Percentiles rank a stretch among this genome's conserved stretches.
These are phyloP conservation scores for Cavenderia fasciculata DNA, from an alignment of 78 protist genomes.

Conservation along the genomic window DNA sequence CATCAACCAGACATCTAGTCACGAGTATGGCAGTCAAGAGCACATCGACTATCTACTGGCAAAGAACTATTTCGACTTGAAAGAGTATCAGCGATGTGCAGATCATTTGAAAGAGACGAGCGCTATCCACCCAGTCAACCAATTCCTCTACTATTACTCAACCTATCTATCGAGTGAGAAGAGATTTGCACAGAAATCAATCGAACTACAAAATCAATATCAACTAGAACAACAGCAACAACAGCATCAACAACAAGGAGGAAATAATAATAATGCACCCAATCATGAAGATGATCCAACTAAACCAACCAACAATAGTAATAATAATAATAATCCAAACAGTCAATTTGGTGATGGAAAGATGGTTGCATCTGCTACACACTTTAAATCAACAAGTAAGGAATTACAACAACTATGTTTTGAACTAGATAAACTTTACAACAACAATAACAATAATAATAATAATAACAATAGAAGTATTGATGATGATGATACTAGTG, in stretches of 20 bases:
- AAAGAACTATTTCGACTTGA: slow-evolving; percentile 68
- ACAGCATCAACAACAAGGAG: neutral
- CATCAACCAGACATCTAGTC: neutral
- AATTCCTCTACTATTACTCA: slow-evolving; percentile 46
- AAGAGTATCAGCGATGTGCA: slow-evolving; percentile 61
- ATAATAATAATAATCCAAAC: neutral
- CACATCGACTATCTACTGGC: slow-evolving; percentile 54
- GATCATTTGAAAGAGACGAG: too few relatives aligned
- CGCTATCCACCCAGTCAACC: neutral
- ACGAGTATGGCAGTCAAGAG: neutral
- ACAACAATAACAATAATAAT: neutral
- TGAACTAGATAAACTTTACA: neutral
- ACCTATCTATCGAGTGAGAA: slow-evolving; percentile 70
- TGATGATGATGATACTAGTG: neutral
- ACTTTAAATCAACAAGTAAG: too few relatives aligned
- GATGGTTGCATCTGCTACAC: neutral
- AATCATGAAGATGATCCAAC: neutral
- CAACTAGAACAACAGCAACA: slow-evolving; percentile 7
- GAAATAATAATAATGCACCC: neutral
- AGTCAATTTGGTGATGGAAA: neutral
- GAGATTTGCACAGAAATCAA: slow-evolving; percentile 35
- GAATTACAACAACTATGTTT: too few relatives aligned
- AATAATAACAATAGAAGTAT: neutral
- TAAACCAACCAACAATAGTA: neutral
- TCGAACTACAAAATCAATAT: neutral